phyloP scores from a whole-genome alignment of 1,284 basidiomycete genomes.

The Bondarzewia mesenterica region DNA sequence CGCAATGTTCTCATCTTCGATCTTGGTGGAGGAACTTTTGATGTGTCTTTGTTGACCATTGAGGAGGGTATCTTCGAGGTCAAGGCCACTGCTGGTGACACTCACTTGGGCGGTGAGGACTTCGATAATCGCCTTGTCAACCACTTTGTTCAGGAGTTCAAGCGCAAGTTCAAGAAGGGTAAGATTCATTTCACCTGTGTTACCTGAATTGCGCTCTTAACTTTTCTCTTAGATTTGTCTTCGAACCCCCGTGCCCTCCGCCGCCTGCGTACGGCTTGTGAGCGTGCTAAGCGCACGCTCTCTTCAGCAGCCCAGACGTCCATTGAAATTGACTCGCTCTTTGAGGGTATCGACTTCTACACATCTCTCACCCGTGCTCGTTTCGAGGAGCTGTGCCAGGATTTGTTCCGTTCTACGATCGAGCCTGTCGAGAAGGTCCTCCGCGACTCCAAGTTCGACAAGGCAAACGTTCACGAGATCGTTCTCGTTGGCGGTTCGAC shows the following conservation, averaged over 20 bases:
- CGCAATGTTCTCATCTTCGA: conserved; percentile 97
- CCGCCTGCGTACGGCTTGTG: conserved; percentile 95
- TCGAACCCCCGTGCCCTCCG: conserved; percentile 92
- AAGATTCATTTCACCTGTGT: conserved; percentile 24
- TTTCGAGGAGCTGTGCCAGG: conserved; percentile 98
- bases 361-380: conserved; percentile 96
- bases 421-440: conserved; percentile 99
- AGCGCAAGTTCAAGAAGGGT: conserved; percentile 98
- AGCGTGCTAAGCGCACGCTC: conserved; percentile 97
- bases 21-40: conserved; percentile 98
- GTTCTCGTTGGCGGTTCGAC: conserved; percentile 98
- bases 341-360: conserved; percentile 98
- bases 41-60: conserved; percentile 96
- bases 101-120: conserved; percentile 98
- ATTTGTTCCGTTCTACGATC: conserved; percentile 94
- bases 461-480: conserved; percentile 91
- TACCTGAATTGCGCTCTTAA: conserved; percentile 2
- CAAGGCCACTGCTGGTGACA: conserved; percentile 98
- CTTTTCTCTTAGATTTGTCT: conserved; percentile 59
- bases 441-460: conserved; percentile 97
- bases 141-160: conserved; percentile 98
- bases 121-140: conserved; percentile 98
- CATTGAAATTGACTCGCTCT: conserved; percentile 97
- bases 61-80: conserved; percentile 99
- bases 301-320: conserved; percentile 96